Base-by-base conservation (phyloP, 1,139 yeast species). In the Blastobotrys malaysiensis region DNA sequence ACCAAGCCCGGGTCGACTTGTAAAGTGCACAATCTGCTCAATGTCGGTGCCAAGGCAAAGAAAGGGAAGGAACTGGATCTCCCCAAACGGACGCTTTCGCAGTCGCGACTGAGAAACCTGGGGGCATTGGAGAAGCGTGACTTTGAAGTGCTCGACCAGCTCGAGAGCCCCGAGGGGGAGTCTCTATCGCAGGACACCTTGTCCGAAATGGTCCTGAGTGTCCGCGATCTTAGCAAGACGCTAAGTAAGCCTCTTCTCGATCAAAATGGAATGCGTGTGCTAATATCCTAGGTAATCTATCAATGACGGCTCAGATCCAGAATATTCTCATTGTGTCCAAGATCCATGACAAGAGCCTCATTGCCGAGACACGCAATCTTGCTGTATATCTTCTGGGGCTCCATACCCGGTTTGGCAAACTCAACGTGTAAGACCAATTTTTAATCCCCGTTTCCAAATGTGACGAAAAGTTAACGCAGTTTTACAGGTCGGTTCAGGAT, bases 321-420 rank as follows among this genome's bases (percentile, higher is more conserved):
- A 80, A 82, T 26, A 77, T 86, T 48, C 75, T 86, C 77, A 76
- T 86, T 21, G 81, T 85, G n/a, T 81, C 90, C 47, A 86, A 86
- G 68, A 82, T 88, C 3, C 75, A 82, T 60, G 93, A 86, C 65
- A 74, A 77, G 53, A 75, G 80, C 24, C 77, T 87, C 43, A 77
- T 82, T 18, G 72, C 72, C 52, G 71, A 80, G 59, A 83, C 90
- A 0, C 66, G 80, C 49, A 81, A 79, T 58, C 74, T 86, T 45
- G 81, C 81, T 1, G 77, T 78, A 58, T 84, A 85, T 82, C 70
- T 85, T 27, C 70, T 85, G 7, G 39, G 52, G 59, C 69, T 13
- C 66, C 44, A n/a, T 43, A 43, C n/a, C 31, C 16, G 18, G 14
- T 43, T 20, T 14, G 46, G 39, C n/a, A 66, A 72, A 7, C 68